These are phyloP conservation scores for Coniochaeta sp. DNA, from an alignment of 2,329 filamentous ascomycete species.

Conservation along the genomic window DNA sequence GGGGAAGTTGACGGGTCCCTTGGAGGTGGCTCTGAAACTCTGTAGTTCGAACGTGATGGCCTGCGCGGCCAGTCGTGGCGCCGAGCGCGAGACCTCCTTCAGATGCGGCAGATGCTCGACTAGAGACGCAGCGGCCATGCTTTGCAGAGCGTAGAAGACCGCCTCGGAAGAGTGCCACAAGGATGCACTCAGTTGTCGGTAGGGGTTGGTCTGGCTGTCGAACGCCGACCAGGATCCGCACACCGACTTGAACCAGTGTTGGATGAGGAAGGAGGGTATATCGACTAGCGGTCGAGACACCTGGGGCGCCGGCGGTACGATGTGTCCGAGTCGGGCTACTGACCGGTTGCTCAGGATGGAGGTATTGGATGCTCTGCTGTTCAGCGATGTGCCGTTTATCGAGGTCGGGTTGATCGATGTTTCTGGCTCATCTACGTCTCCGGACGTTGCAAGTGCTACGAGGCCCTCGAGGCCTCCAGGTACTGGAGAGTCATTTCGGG, in stretches of 20 bases:
- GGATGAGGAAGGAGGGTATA: conserved; percentile 18
- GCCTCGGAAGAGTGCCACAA: conserved; percentile 16
- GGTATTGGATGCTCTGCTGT: not conserved
- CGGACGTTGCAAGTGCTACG: not conserved
- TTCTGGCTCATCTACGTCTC: not conserved
- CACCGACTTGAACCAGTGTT: conserved; percentile 23
- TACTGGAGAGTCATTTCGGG: not conserved
- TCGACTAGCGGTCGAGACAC: conserved; percentile 16
- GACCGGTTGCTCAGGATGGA: conserved; percentile 1
- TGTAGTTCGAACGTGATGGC: conserved; percentile 16
- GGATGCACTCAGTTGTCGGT: conserved; percentile 14
- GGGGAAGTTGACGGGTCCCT: conserved; percentile 10
- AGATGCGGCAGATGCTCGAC: conserved; percentile 18
- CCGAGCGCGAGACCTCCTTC: conserved; percentile 13
- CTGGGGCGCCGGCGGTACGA: not conserved
- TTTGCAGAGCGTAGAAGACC: conserved; percentile 18
- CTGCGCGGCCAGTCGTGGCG: conserved; percentile 14
- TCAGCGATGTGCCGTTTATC: too few relatives aligned
- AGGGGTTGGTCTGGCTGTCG: conserved; percentile 18
- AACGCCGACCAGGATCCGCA: conserved; percentile 20
- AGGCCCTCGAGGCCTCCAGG: not conserved
- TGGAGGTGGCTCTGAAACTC: conserved; percentile 8
- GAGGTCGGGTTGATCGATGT: too few relatives aligned
- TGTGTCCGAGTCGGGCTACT: not conserved
- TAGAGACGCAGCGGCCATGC: conserved; percentile 19